Base-by-base conservation (phyloP, 179 eudicot genomes). In the Pouteria campechiana region DNA sequence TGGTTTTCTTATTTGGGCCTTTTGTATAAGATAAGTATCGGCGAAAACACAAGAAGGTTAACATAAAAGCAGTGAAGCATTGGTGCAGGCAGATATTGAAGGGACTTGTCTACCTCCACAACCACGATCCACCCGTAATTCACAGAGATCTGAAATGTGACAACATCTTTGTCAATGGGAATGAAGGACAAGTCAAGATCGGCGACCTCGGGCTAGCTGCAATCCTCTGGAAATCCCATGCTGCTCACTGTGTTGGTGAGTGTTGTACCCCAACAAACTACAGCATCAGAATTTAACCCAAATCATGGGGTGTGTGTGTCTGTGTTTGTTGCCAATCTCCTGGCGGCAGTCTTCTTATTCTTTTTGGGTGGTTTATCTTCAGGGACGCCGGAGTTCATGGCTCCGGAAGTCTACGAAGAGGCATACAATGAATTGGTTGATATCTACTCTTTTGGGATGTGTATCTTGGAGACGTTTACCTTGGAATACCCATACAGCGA, bases 191-290 rank as follows among this genome's bases (percentile, higher is more conserved):
- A 53, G 90, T 87, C 10, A 87, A 87, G 77, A 87, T 87, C 57
- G 96, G 96, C 24, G 97, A 88, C 57, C 84, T 88, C 17, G 97
- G 97, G 40, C 78, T 88, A 18, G 97, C 97, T 51, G 97, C 93
- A 6, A 78, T 88, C 19, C 88, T 80, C 34, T 48, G 82, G 23
- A 84, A 88, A 53, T 80, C 97, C 24, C 95, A 84, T 54, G 76
- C 73, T 4, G 86, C 75, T 30, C 73, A 47, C 23, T 74, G 86
- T 53, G 81, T 78, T 35, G 85, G 85, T 77, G 56, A 56, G 65
- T 42, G 39, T 45, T 29, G 7, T 22, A 10, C 44, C 25, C 15
- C 13, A 7, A 3, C 6, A 17, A 2, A 31, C 11, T 2, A 17
- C 9, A 6, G 11, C 16, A 17, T 37, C 2, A 2, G 19, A n/a